These are phyloP conservation scores for Fraxinus ornus DNA, from an alignment of 305 asterid genomes.

Conservation along the genomic window DNA sequence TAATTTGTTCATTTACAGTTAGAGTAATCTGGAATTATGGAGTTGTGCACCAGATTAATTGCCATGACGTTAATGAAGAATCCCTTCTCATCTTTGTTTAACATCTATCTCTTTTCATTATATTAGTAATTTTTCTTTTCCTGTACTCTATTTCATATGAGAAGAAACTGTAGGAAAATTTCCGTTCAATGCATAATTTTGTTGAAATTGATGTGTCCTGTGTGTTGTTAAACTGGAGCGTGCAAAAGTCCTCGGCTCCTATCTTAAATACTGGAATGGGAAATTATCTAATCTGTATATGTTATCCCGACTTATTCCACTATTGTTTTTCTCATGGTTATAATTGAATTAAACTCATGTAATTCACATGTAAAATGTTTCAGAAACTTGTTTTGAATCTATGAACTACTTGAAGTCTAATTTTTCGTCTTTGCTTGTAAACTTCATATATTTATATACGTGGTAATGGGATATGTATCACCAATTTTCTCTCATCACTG, in stretches of 20 bases:
- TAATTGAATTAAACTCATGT: constrained; percentile 1
- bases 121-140: background rate
- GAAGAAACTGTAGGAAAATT: constrained; percentile 8
- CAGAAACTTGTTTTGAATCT: constrained; percentile 20
- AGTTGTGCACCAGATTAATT: constrained; percentile 16
- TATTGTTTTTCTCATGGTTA: background rate
- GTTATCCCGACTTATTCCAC: constrained; percentile 10
- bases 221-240: constrained; percentile 2
- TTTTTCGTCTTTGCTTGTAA: constrained; percentile 15
- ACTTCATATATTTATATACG: constrained; percentile 14
- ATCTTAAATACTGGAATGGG: constrained; percentile 16
- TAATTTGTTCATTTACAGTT: constrained; percentile 18
- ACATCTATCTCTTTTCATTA: background rate
- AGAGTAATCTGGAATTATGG: constrained; percentile 13
- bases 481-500: constrained; percentile 21
- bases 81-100: background rate
- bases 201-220: background rate
- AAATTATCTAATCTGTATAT: constrained; percentile 9
- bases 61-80: constrained; percentile 4
- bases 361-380: background rate
- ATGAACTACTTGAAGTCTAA: constrained; percentile 13
- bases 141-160: background rate
- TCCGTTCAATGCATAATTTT: constrained; percentile 13
- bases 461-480: constrained; percentile 1
- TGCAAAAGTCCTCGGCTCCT: background rate